Evolutionary conservation across 2,329 filamentous ascomycete genomes (phyloP).

Genomic region (Alternaria alternata): DNA sequence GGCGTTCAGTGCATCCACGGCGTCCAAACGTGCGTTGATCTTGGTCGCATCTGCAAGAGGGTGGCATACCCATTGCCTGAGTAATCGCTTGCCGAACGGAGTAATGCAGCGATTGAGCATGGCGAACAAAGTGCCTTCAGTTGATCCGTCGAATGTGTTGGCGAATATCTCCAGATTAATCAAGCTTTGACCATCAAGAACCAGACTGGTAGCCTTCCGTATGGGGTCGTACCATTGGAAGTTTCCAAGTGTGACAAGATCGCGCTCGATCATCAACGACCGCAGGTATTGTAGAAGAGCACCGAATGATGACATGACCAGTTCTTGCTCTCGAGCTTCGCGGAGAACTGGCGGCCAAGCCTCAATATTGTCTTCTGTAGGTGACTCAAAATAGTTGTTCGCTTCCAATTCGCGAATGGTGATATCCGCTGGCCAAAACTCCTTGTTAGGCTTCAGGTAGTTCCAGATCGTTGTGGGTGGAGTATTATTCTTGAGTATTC

Average conservation of each 20-base stretch:
- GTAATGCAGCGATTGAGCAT: slow-evolving; percentile 95
- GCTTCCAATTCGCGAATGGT: slow-evolving; percentile 82
- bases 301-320: slow-evolving; percentile 89
- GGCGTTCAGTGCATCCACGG: slow-evolving; percentile 89
- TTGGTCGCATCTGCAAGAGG: slow-evolving; percentile 84
- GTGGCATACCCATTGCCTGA: slow-evolving; percentile 97
- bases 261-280: slow-evolving; percentile 83
- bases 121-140: slow-evolving; percentile 86
- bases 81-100: slow-evolving; percentile 94
- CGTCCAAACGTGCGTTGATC: slow-evolving; percentile 93
- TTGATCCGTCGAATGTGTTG: slow-evolving; percentile 86
- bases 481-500: slow-evolving; percentile 96
- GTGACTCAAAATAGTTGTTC: slow-evolving; percentile 77
- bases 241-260: slow-evolving; percentile 86
- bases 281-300: slow-evolving; percentile 87
- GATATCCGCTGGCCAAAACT: slow-evolving; percentile 90
- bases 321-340: slow-evolving; percentile 77
- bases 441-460: slow-evolving; percentile 81
- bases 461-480: slow-evolving; percentile 95
- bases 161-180: slow-evolving; percentile 98
- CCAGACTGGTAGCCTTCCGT: slow-evolving; percentile 84
- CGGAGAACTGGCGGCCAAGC: slow-evolving; percentile 81
- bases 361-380: slow-evolving; percentile 65
- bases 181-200: slow-evolving; percentile 93
- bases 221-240: slow-evolving; percentile 94